A percentile compares a stretch with the other conserved stretches of the same genome.
These are phyloP conservation scores for Plenodomus biglobosus DNA, from an alignment of 2,329 filamentous ascomycete genomes.

Conservation along the genomic window DNA sequence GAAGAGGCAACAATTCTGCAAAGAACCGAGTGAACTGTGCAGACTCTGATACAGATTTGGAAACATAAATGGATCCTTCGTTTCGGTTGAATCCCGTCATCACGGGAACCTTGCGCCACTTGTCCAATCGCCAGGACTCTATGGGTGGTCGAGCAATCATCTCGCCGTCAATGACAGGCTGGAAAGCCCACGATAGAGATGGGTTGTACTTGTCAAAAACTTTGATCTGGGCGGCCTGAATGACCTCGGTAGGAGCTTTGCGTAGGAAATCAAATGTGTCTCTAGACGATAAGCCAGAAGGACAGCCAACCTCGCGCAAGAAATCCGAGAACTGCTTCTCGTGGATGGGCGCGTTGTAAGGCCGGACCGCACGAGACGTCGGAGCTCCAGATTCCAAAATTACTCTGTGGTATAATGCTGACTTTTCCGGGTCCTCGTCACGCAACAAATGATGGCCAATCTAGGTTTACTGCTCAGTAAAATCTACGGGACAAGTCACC, in stretches of 20 bases:
- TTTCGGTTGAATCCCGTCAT: slow-evolving; percentile 72
- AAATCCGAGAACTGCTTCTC: slow-evolving; percentile 51
- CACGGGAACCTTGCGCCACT: slow-evolving; percentile 61
- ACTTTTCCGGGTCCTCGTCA: slow-evolving; percentile 33
- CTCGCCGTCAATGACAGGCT: slow-evolving; percentile 66
- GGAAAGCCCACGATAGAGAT: slow-evolving; percentile 61
- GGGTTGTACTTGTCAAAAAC: slow-evolving; percentile 53
- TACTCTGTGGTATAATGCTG: slow-evolving; percentile 49
- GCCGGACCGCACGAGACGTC: slow-evolving; percentile 51
- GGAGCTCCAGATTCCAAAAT: slow-evolving; percentile 52
- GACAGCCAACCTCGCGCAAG: slow-evolving; percentile 41
- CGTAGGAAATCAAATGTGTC: slow-evolving; percentile 49
- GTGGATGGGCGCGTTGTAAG: slow-evolving; percentile 46
- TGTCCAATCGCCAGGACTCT: slow-evolving; percentile 57
- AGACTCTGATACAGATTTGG: slow-evolving; percentile 50
- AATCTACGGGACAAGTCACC: no score
- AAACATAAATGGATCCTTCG: slow-evolving; percentile 68
- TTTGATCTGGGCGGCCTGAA: slow-evolving; percentile 46
- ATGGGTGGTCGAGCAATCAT: slow-evolving; percentile 62
- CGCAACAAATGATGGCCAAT: slow-evolving; percentile 69
- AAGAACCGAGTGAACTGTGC: slow-evolving; percentile 64
- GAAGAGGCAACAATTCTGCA: slow-evolving; percentile 59
- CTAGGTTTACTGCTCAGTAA: slow-evolving; percentile 19
- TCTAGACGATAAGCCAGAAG: slow-evolving; percentile 19
- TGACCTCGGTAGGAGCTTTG: slow-evolving; percentile 37